phyloP scores from a whole-genome alignment of 345 rosid genomes.

The Lumnitzera littorea region DNA sequence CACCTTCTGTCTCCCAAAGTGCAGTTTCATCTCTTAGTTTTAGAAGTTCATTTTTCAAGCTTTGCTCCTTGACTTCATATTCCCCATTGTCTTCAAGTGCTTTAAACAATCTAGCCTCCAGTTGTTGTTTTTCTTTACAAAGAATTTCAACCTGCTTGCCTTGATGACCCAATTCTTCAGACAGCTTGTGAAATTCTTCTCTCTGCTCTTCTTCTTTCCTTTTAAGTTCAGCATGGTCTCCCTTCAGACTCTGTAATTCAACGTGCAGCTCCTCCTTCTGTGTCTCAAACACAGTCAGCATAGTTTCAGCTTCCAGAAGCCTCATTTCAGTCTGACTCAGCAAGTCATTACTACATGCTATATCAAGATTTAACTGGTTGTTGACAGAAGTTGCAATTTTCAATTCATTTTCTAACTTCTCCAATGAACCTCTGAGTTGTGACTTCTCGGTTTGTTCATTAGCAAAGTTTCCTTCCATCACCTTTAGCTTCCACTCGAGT shows the following conservation, averaged over 20 bases:
- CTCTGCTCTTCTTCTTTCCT: slow-evolving; percentile 34
- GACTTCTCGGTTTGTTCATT: slow-evolving; percentile 27
- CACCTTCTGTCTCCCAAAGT: slow-evolving; percentile 55
- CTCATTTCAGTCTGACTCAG: slow-evolving; percentile 37
- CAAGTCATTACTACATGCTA: slow-evolving; percentile 32
- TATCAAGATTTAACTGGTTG: slow-evolving; percentile 36
- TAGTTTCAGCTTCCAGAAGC: slow-evolving; percentile 33
- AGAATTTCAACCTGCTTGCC: slow-evolving; percentile 30
- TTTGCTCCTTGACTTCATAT: slow-evolving; percentile 41
- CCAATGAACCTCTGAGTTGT: slow-evolving; percentile 29
- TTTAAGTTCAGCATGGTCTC: slow-evolving; percentile 48
- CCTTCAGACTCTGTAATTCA: slow-evolving; percentile 42
- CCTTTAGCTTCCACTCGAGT: slow-evolving; percentile 44
- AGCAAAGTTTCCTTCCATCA: slow-evolving; percentile 31
- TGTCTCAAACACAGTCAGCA: slow-evolving; percentile 23
- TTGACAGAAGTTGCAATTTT: slow-evolving; percentile 31
- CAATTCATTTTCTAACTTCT: slow-evolving; percentile 30
- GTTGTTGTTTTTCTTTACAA: slow-evolving; percentile 31
- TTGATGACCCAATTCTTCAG: slow-evolving; percentile 41
- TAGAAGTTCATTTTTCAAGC: slow-evolving; percentile 39
- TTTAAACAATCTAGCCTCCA: slow-evolving; percentile 40
- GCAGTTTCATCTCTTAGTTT: slow-evolving; percentile 37
- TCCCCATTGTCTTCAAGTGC: slow-evolving; percentile 35
- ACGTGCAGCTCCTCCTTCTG: slow-evolving; percentile 38
- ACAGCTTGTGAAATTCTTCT: slow-evolving; percentile 45